phyloP scores from a whole-genome alignment of 768 basidiomycete genomes.

The Boletus eberwhitei region DNA sequence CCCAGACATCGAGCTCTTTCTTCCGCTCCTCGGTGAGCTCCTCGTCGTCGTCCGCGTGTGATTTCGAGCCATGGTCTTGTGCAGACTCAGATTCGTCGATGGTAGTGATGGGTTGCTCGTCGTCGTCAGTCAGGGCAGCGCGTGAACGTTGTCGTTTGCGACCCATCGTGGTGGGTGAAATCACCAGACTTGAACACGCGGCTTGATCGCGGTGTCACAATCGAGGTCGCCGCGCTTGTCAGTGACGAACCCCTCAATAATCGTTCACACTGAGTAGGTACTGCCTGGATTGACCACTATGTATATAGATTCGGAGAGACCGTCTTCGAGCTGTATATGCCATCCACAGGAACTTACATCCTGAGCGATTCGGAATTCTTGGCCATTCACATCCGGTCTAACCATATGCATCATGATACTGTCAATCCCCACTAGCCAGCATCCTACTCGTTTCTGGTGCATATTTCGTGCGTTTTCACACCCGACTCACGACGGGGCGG shows the following conservation, averaged over 20 bases:
- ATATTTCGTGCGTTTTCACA: background rate
- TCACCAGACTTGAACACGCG: slow-evolving; percentile 2
- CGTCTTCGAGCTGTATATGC: background rate
- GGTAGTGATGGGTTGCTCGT: slow-evolving; percentile 20
- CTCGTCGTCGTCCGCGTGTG: slow-evolving; percentile 5
- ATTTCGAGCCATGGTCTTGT: slow-evolving; percentile 2
- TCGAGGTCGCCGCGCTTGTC: slow-evolving; percentile 1
- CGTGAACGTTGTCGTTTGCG: slow-evolving; percentile 52
- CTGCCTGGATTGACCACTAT: background rate
- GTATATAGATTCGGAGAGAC: background rate
- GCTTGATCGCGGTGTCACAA: background rate
- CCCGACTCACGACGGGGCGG: background rate
- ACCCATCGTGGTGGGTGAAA: slow-evolving; percentile 16
- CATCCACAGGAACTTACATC: background rate
- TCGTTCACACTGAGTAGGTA: no score
- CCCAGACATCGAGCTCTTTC: slow-evolving; percentile 68
- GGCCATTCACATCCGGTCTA: background rate
- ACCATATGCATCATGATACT: background rate
- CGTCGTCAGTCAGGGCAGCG: slow-evolving; percentile 32
- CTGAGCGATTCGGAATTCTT: background rate
- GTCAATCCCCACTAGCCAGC: background rate
- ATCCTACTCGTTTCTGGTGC: background rate
- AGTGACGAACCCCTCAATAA: background rate
- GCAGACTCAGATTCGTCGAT: slow-evolving; percentile 12
- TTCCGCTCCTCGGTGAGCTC: slow-evolving; percentile 30